These are phyloP conservation scores for Jatropha podagrica DNA, from an alignment of 441 rosid genomes.

Conservation along the genomic window DNA sequence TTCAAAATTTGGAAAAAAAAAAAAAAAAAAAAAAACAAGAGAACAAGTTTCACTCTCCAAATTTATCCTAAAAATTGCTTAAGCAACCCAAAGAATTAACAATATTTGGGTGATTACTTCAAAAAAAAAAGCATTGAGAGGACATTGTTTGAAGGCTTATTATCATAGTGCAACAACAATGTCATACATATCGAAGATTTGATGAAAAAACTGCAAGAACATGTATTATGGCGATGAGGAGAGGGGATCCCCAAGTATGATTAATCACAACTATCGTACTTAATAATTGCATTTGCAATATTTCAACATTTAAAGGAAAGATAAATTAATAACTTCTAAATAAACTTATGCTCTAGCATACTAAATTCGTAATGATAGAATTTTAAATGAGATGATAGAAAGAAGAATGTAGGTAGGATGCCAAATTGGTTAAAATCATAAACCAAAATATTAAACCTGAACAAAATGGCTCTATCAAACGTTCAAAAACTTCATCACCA, in stretches of 20 bases:
- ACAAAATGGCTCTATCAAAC: conserved; percentile 91
- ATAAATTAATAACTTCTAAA: neutral
- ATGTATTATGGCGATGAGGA: no score
- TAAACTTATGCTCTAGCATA: neutral
- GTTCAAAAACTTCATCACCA: conserved; percentile 92
- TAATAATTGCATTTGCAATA: neutral
- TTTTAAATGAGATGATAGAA: neutral
- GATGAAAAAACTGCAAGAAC: neutral
- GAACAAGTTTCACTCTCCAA: neutral
- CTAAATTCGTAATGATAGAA: neutral
- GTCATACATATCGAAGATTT: neutral
- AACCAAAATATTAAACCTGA: conserved; percentile 49
- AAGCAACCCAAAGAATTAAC: neutral
- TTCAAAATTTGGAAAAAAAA: neutral
- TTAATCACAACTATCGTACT: neutral
- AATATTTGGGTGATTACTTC: neutral
- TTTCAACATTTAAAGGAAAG: neutral
- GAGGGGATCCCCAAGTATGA: neutral
- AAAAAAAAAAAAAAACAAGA: neutral
- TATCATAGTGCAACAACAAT: neutral
- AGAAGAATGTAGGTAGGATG: neutral
- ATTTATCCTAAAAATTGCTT: no score
- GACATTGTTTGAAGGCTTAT: neutral
- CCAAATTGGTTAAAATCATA: neutral
- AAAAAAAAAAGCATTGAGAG: neutral